phyloP scores from a whole-genome alignment of 768 basidiomycete genomes.

The Pisolithus microcarpus region DNA sequence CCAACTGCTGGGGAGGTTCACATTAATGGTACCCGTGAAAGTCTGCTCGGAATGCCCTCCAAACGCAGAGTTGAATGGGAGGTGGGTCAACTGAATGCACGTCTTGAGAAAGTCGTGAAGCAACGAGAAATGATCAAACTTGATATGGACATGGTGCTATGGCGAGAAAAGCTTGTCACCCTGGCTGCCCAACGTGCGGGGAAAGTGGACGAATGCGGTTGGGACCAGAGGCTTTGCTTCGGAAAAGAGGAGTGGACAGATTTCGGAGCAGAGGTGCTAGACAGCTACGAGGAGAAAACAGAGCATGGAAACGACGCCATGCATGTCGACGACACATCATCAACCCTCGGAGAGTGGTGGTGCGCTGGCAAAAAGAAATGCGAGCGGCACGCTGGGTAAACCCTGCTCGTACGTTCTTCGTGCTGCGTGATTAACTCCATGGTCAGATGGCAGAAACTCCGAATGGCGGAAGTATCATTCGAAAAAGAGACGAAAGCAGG shows the following conservation, averaged over 20 bases:
- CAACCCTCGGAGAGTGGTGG: conserved; percentile 59
- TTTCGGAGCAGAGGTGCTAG: conserved; percentile 57
- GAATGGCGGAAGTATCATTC: conserved; percentile 61
- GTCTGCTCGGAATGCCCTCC: conserved; percentile 25
- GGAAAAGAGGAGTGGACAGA: conserved; percentile 76
- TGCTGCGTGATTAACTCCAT: conserved; percentile 4
- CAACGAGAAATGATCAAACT: conserved; percentile 59
- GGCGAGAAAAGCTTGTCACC: conserved; percentile 63
- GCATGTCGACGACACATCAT: conserved; percentile 27
- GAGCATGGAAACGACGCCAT: conserved; percentile 31
- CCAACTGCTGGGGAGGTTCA: conserved; percentile 11
- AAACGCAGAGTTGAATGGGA: conserved; percentile 52
- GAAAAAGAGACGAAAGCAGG: conserved; percentile 74
- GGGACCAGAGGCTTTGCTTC: conserved; percentile 80
- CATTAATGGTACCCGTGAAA: conserved; percentile 1
- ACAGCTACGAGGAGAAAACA: conserved; percentile 54
- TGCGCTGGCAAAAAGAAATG: conserved; percentile 70
- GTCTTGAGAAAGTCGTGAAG: conserved; percentile 51
- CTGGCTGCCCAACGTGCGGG: conserved; percentile 64
- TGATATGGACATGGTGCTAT: conserved; percentile 60
- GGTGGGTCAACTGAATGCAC: conserved; percentile 42
- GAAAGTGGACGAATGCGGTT: conserved; percentile 69
- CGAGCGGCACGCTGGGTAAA: conserved; percentile 71
- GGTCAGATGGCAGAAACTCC: conserved; percentile 72
- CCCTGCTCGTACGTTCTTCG: conserved; percentile 1